Conservation (phyloP, 108 stramenopile genomes). For the Cyclotella kingstonii region DNA sequence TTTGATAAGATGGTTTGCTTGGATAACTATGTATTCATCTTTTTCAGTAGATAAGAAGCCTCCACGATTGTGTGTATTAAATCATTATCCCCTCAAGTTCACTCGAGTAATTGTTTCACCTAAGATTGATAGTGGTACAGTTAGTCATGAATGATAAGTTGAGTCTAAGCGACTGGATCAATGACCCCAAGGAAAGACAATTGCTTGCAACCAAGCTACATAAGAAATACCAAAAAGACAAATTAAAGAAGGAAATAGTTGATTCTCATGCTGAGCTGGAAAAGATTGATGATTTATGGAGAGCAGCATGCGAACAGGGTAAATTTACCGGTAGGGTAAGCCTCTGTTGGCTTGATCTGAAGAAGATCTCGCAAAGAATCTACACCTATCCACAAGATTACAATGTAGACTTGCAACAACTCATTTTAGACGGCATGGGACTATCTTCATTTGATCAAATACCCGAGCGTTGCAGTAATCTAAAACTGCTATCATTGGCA, state of each 20-base stretch:
- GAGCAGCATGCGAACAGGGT: constrained; percentile 17
- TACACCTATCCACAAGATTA: constrained; percentile 22
- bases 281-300: constrained; percentile 15
- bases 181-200: constrained; percentile 11
- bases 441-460: constrained; percentile 8
- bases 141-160: neutral
- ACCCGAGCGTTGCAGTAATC: constrained; percentile 3
- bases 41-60: too few relatives aligned
- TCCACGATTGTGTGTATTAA: too few relatives aligned
- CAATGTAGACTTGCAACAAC: constrained; percentile 3
- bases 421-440: constrained; percentile 25
- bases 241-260: neutral
- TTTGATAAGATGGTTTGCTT: too few relatives aligned
- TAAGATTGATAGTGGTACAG: too few relatives aligned
- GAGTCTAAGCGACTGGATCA: constrained; percentile 14
- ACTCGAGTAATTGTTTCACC: too few relatives aligned
- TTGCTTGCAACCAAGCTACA: constrained; percentile 9
- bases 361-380: constrained; percentile 12
- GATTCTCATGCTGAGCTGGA: neutral
- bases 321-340: constrained; percentile 11
- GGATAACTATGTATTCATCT: too few relatives aligned
- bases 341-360: constrained; percentile 21
- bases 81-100: too few relatives aligned
- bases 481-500: constrained; percentile 32
- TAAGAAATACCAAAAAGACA: constrained; percentile 5